phyloP scores from a whole-genome alignment of 1,284 basidiomycete species.

The Tylopilus orsonianus region DNA sequence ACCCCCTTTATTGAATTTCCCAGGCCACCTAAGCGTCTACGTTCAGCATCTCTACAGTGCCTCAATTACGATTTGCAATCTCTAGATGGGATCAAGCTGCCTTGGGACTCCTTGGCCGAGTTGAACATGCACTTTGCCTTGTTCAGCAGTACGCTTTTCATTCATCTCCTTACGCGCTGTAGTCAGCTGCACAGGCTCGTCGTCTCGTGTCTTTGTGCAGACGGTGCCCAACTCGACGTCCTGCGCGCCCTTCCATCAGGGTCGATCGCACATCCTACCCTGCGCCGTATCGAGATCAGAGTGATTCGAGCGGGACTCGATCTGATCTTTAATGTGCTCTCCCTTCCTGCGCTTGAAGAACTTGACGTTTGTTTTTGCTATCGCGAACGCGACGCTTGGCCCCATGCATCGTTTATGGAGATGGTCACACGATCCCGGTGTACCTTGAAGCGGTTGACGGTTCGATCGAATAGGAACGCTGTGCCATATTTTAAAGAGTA shows the following conservation, averaged over 20 bases:
- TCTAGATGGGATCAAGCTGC: constrained; percentile 24
- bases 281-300: constrained; percentile 32
- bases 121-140: constrained; percentile 32
- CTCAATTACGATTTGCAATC: constrained; percentile 25
- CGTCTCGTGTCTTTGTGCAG: constrained; percentile 27
- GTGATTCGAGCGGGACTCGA: constrained; percentile 29
- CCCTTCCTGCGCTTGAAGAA: constrained; percentile 33
- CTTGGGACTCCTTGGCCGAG: constrained; percentile 28
- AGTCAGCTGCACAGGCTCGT: constrained; percentile 19
- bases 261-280: constrained; percentile 16
- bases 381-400: constrained; percentile 30
- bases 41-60: constrained; percentile 20
- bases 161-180: constrained; percentile 28
- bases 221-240: constrained; percentile 11
- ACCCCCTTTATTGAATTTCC: constrained; percentile 21
- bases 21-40: constrained; percentile 19
- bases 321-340: constrained; percentile 19
- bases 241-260: constrained; percentile 16
- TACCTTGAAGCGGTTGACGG: constrained; percentile 19
- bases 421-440: constrained; percentile 29
- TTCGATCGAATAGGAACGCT: constrained; percentile 28
- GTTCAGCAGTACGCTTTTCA: constrained; percentile 24
- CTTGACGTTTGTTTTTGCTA: constrained; percentile 34
- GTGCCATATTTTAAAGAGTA: constrained; percentile 26
- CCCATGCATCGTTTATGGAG: constrained; percentile 27